Evolutionary conservation across 306 rosid genomes (phyloP).

Genomic region (Cicer arietinum): DNA sequence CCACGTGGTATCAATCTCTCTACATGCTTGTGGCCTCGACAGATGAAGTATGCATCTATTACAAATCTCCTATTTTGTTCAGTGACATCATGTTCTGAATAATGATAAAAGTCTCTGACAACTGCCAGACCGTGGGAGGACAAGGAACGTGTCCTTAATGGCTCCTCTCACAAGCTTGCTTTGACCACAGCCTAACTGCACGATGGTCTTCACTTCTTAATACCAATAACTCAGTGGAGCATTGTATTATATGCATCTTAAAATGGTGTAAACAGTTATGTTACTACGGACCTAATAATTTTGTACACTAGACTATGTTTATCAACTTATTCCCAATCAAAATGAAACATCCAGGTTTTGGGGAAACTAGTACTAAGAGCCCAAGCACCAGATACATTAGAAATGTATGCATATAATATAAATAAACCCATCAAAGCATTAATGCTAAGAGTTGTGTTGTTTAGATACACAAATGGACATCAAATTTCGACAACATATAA

Average conservation of each 20-base stretch:
- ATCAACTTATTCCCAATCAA: conserved; percentile 2
- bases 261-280: conserved; percentile 4
- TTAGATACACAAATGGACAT: too few relatives aligned
- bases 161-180: not conserved
- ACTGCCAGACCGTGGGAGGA: conserved; percentile 21
- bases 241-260: conserved; percentile 3
- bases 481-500: too few relatives aligned
- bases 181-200: conserved; percentile 26
- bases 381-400: not conserved
- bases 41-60: conserved; percentile 23
- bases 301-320: not conserved
- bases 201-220: conserved; percentile 5
- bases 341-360: not conserved
- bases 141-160: not conserved
- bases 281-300: not conserved
- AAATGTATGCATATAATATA: conserved; percentile 7
- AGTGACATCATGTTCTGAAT: conserved; percentile 18
- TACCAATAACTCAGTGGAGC: not conserved
- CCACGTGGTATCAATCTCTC: conserved; percentile 27
- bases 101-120: conserved; percentile 27
- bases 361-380: too few relatives aligned
- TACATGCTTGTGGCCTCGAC: conserved; percentile 18
- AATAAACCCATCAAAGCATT: conserved; percentile 7
- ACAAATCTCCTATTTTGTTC: not conserved
- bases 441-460: too few relatives aligned